phyloP scores from a whole-genome alignment of 768 basidiomycete genomes.

The Austroboletus eburneus region DNA sequence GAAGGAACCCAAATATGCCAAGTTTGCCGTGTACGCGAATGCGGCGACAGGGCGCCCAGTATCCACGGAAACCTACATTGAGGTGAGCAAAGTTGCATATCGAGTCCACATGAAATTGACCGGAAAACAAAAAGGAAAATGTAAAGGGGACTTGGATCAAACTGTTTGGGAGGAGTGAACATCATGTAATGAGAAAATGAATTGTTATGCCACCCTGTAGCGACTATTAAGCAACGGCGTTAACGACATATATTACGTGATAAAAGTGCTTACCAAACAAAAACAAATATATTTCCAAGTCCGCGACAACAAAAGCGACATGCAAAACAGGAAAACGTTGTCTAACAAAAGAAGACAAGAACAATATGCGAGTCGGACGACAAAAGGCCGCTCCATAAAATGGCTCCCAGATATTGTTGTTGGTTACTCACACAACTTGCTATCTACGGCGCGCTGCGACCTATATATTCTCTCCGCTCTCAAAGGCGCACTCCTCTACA shows the following conservation, averaged over 20 bases:
- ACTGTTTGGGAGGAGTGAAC: not conserved
- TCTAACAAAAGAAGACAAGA: slow-evolving; percentile 20
- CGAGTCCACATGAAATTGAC: not conserved
- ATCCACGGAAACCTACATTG: slow-evolving; percentile 47
- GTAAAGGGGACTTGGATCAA: not conserved
- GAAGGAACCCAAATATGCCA: slow-evolving; percentile 40
- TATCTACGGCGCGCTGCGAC: slow-evolving; percentile 7
- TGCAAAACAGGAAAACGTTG: slow-evolving; percentile 20
- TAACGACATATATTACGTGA: no score
- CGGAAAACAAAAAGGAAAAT: not conserved
- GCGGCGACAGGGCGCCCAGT: slow-evolving; percentile 48
- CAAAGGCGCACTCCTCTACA: not conserved
- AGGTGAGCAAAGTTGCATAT: slow-evolving; percentile 33
- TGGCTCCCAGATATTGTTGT: slow-evolving; percentile 14
- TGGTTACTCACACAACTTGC: slow-evolving; percentile 10
- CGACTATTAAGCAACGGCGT: no score
- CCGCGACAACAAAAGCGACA: slow-evolving; percentile 17
- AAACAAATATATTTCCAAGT: slow-evolving; percentile 9
- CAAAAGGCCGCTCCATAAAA: slow-evolving; percentile 19
- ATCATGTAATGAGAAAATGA: not conserved
- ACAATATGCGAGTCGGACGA: slow-evolving; percentile 22
- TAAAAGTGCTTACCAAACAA: slow-evolving; percentile 2
- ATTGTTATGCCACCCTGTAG: no score
- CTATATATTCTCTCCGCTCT: slow-evolving; percentile 16
- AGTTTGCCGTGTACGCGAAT: slow-evolving; percentile 44